A percentile compares a stretch with the other conserved stretches of the same genome.
These are phyloP conservation scores for Ascoidea asiatica DNA, from an alignment of 805 yeast species.

Conservation along the genomic window DNA sequence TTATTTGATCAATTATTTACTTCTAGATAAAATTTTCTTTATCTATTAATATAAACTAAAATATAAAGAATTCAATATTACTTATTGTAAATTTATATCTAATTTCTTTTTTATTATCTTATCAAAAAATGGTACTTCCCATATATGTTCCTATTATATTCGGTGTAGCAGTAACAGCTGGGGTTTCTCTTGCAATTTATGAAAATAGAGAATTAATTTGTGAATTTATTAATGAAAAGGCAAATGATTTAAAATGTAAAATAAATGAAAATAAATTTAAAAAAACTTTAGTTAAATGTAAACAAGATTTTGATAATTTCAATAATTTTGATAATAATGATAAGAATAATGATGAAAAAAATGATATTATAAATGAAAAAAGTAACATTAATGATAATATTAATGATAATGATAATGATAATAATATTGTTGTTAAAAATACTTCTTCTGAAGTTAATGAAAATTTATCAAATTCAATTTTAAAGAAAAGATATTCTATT, in stretches of 20 bases:
- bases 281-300: neutral
- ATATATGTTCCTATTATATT: constrained; percentile 12
- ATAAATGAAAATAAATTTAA: constrained; percentile 7
- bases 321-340: neutral
- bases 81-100: too few species aligned
- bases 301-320: neutral
- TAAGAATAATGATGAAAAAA: too few species aligned
- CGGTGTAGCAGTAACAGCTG: constrained; percentile 16
- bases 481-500: neutral
- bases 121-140: constrained; percentile 1
- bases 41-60: too few species aligned
- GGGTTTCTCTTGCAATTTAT: constrained; percentile 13
- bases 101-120: too few species aligned
- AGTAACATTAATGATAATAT: too few species aligned
- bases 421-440: neutral
- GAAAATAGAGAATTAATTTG: constrained; percentile 15
- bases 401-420: neutral
- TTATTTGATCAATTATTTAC: too few species aligned
- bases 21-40: too few species aligned
- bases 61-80: too few species aligned
- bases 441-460: neutral
- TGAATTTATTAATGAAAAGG: constrained; percentile 14
- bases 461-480: neutral
- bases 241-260: constrained; percentile 10
- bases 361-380: neutral